These are phyloP conservation scores for Hibiscus tridactylites DNA, from an alignment of 345 rosid species.

Conservation along the genomic window DNA sequence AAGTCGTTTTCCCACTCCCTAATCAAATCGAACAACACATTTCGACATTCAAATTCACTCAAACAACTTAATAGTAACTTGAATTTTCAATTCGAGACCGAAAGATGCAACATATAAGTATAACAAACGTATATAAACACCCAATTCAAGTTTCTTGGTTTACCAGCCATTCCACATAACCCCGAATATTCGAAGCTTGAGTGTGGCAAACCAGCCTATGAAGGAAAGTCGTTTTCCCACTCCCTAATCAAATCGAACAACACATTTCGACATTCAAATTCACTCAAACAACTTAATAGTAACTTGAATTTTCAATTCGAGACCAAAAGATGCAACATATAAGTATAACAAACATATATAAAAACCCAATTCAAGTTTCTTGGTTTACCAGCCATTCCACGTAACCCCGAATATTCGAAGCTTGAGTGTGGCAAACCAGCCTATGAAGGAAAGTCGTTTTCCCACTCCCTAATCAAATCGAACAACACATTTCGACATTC, in stretches of 20 bases:
- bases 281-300: background rate
- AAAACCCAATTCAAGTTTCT: too few relatives aligned
- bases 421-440: slow-evolving; percentile 63
- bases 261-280: background rate
- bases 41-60: background rate
- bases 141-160: too few relatives aligned
- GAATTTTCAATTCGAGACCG: background rate
- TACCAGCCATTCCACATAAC: slow-evolving; percentile 34
- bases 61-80: background rate
- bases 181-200: slow-evolving; percentile 50
- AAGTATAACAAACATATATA: background rate
- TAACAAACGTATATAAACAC: background rate
- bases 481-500: background rate
- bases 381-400: slow-evolving; percentile 15
- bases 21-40: background rate
- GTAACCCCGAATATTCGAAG: slow-evolving; percentile 52
- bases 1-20: slow-evolving; percentile 82
- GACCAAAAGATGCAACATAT: background rate
- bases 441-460: slow-evolving; percentile 72
- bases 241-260: slow-evolving; percentile 30
- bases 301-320: background rate
- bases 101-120: background rate
- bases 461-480: slow-evolving; percentile 48
- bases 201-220: slow-evolving; percentile 64
- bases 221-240: slow-evolving; percentile 76